Conservation (phyloP, 2,329 filamentous ascomycete genomes). For the Metarhizium rileyi region DNA sequence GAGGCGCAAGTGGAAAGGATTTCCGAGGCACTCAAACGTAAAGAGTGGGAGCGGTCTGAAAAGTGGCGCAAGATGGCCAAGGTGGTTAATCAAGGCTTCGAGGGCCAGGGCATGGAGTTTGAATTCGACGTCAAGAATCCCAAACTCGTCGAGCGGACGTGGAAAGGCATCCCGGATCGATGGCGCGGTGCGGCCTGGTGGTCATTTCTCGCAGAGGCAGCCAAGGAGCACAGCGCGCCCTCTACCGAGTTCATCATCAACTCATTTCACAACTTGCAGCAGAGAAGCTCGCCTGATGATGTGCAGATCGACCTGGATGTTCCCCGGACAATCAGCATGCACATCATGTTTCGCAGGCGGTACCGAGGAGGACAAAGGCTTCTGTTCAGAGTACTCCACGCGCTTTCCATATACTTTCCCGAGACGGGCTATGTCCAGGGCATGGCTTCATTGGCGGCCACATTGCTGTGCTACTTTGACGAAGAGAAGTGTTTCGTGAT, state of each 20-base stretch:
- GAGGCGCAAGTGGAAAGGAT: slow-evolving; percentile 43
- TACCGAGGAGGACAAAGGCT: slow-evolving; percentile 89
- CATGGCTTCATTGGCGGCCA: slow-evolving; percentile 90
- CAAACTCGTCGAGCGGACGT: slow-evolving; percentile 84
- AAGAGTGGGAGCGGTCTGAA: slow-evolving; percentile 52
- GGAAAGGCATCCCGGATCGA: slow-evolving; percentile 96
- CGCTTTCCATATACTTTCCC: slow-evolving; percentile 82
- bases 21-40: slow-evolving; percentile 47
- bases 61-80: slow-evolving; percentile 62
- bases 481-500: slow-evolving; percentile 93
- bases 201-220: slow-evolving; percentile 75
- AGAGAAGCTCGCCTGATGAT: slow-evolving; percentile 73
- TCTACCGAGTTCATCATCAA: slow-evolving; percentile 63
- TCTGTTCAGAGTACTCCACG: slow-evolving; percentile 85
- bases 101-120: slow-evolving; percentile 53
- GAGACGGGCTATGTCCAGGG: slow-evolving; percentile 94
- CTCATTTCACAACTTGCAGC: slow-evolving; percentile 63
- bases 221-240: slow-evolving; percentile 51
- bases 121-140: slow-evolving; percentile 75
- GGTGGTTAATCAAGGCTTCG: slow-evolving; percentile 37
- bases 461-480: slow-evolving; percentile 91
- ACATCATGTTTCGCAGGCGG: slow-evolving; percentile 92
- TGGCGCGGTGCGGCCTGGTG: slow-evolving; percentile 95
- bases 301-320: slow-evolving; percentile 97
- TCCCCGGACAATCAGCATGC: slow-evolving; percentile 83